Percentiles rank a stretch among this genome's conserved stretches.
Conservation (phyloP, 2,329 filamentous ascomycete species). For the Colletotrichum neosansevieriae region DNA sequence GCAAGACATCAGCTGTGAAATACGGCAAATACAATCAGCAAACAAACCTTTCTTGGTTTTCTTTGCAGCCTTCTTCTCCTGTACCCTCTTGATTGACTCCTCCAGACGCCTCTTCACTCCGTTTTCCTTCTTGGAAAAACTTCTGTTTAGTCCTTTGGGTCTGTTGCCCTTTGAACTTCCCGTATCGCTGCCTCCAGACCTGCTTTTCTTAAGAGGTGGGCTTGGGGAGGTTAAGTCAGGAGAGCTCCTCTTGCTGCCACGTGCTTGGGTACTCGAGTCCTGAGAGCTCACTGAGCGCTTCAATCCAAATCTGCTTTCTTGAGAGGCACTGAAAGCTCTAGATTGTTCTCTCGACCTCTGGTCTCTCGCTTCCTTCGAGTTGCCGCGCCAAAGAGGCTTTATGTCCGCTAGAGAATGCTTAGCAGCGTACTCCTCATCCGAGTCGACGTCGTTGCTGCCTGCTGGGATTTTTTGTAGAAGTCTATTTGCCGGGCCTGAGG, state of each 20-base stretch:
- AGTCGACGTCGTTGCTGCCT: background rate
- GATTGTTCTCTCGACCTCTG: slow-evolving; percentile 1
- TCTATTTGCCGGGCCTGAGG: too few species aligned
- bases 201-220: slow-evolving; percentile 13
- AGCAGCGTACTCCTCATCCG: slow-evolving; percentile 7
- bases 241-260: slow-evolving; percentile 20
- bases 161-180: background rate
- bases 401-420: slow-evolving; percentile 14
- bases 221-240: background rate
- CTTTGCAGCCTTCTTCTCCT: background rate
- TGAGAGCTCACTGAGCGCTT: slow-evolving; percentile 1
- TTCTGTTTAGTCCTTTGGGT: background rate
- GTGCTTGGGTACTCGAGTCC: background rate
- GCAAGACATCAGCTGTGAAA: background rate
- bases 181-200: background rate
- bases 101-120: background rate
- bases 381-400: slow-evolving; percentile 5
- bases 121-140: background rate
- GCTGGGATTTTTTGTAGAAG: background rate
- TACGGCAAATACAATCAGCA: background rate
- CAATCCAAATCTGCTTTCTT: background rate
- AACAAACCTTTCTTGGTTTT: slow-evolving; percentile 22
- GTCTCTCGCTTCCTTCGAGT: slow-evolving; percentile 15
- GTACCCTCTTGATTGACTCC: background rate
- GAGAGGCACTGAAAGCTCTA: slow-evolving; percentile 9